Conservation (phyloP, 2,329 filamentous ascomycete genomes). For the Aspergillus alliaceus region DNA sequence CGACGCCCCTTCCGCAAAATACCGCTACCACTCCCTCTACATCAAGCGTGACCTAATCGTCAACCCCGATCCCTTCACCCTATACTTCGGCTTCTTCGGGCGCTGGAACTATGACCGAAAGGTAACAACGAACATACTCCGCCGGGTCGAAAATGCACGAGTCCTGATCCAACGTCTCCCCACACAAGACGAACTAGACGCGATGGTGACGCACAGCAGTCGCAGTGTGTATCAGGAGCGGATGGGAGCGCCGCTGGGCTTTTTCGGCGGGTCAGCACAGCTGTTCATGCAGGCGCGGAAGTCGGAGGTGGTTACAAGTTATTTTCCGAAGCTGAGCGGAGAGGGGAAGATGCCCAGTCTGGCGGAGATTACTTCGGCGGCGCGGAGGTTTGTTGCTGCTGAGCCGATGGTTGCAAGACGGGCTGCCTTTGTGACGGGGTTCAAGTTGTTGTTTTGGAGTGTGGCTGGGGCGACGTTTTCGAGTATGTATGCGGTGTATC, state of each 20-base stretch:
- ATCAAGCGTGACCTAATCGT: slow-evolving; percentile 27
- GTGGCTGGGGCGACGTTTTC: slow-evolving; percentile 5
- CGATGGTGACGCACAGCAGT: slow-evolving; percentile 24
- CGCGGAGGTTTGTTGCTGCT: slow-evolving; percentile 3
- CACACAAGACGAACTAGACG: slow-evolving; percentile 38
- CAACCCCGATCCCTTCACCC: slow-evolving; percentile 25
- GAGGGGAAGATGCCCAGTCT: not conserved
- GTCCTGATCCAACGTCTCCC: slow-evolving; percentile 25
- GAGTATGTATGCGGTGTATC: slow-evolving; percentile 9
- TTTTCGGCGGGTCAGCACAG: slow-evolving; percentile 7
- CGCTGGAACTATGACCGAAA: slow-evolving; percentile 17
- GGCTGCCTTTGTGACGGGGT: not conserved
- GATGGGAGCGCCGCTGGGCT: slow-evolving; percentile 20
- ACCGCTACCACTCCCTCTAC: not conserved
- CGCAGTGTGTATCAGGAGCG: slow-evolving; percentile 21
- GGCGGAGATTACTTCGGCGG: not conserved
- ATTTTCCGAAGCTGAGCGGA: not conserved
- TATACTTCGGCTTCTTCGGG: slow-evolving; percentile 30
- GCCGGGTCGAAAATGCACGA: slow-evolving; percentile 22
- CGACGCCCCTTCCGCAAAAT: slow-evolving; percentile 6
- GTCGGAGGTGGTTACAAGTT: slow-evolving; percentile 4
- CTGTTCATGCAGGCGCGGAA: slow-evolving; percentile 14
- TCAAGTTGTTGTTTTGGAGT: slow-evolving; percentile 19
- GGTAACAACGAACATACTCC: not conserved
- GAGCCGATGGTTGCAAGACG: slow-evolving; percentile 8